Conservation (phyloP, 2,329 filamentous ascomycete species). For the Cryphonectria parasitica region DNA sequence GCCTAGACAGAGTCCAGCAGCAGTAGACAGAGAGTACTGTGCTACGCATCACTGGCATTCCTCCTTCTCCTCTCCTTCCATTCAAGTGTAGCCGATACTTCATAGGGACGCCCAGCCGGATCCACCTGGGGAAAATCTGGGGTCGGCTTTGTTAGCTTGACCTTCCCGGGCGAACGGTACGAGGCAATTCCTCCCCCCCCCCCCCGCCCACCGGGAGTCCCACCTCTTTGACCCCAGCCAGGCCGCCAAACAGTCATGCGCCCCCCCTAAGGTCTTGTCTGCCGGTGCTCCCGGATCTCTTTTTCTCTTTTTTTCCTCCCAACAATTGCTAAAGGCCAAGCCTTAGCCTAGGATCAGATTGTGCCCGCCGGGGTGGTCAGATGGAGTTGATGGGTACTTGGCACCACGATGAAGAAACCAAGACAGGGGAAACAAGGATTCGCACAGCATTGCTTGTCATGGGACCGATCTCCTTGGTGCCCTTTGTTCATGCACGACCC, state of each 20-base stretch:
- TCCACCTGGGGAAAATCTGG: constrained; percentile 25
- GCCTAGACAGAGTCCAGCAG: background rate
- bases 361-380: background rate
- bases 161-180: constrained; percentile 28
- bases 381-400: background rate
- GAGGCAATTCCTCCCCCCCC: constrained; percentile 1
- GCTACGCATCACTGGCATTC: background rate
- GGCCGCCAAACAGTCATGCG: background rate
- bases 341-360: background rate
- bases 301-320: background rate
- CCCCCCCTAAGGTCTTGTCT: background rate
- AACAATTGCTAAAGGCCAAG: background rate
- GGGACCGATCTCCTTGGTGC: background rate
- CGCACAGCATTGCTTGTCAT: background rate
- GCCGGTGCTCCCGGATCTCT: background rate
- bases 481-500: background rate
- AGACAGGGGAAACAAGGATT: background rate
- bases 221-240: background rate
- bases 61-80: too few species aligned
- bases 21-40: background rate
- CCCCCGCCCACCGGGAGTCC: background rate
- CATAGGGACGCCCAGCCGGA: background rate
- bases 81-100: background rate
- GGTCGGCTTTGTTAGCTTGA: constrained; percentile 22
- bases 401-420: background rate